phyloP scores from a whole-genome alignment of 306 rosid genomes.

The Cucurbita pepo region DNA sequence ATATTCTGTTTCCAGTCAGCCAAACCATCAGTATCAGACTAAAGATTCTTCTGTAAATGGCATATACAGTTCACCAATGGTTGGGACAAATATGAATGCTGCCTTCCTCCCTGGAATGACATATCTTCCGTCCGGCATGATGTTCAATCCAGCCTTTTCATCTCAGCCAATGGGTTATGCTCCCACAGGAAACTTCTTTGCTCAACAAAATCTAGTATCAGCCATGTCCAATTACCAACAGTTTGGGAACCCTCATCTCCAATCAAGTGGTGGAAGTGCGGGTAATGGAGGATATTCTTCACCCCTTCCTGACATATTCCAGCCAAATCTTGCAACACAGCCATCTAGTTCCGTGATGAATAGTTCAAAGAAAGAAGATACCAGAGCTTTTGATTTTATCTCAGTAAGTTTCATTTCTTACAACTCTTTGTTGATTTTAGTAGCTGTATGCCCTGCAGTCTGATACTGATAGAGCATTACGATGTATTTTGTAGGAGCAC shows the following conservation, averaged over 20 bases:
- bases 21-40: constrained; percentile 17
- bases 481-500: constrained; percentile 55
- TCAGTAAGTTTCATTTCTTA: constrained; percentile 50
- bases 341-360: constrained; percentile 43
- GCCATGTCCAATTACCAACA: constrained; percentile 77
- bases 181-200: constrained; percentile 59
- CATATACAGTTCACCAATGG: constrained; percentile 40
- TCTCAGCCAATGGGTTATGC: constrained; percentile 67
- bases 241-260: constrained; percentile 42
- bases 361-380: constrained; percentile 76
- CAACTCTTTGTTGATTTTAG: not conserved
- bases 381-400: constrained; percentile 88
- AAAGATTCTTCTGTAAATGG: constrained; percentile 24
- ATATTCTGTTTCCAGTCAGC: constrained; percentile 33
- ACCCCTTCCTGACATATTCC: constrained; percentile 80
- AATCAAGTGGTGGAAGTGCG: constrained; percentile 29
- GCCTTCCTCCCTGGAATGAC: constrained; percentile 48
- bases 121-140: constrained; percentile 41
- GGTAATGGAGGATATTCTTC: constrained; percentile 32
- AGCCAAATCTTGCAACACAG: constrained; percentile 43
- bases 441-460: constrained; percentile 6
- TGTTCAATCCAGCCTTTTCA: constrained; percentile 54
- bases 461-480: not conserved
- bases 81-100: constrained; percentile 36
- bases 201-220: constrained; percentile 72